Conservation (phyloP, 495 filamentous ascomycete genomes). For the Hypoxylon fragiforme region DNA sequence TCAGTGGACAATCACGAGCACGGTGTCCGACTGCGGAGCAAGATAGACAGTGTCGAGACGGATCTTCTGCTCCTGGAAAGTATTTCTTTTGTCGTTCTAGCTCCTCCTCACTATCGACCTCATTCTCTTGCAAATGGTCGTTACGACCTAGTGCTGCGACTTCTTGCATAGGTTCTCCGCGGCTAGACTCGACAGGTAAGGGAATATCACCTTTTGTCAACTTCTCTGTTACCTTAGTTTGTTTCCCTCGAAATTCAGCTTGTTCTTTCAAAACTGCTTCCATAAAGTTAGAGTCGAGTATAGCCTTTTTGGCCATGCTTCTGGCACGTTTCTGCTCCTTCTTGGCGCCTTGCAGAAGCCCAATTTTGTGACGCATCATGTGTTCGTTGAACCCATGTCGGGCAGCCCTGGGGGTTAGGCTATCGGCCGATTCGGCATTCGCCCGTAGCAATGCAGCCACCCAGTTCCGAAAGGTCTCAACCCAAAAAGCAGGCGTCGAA, state of each 20-base stretch:
- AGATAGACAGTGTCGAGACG: constrained; percentile 39
- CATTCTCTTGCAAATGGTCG: background rate
- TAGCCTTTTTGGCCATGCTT: constrained; percentile 8
- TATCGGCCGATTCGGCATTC: constrained; percentile 9
- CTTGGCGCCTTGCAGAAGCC: constrained; percentile 18
- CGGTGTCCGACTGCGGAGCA: constrained; percentile 45
- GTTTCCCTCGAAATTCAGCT: background rate
- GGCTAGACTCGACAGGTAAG: background rate
- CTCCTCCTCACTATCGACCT: constrained; percentile 23
- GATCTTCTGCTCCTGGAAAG: constrained; percentile 41
- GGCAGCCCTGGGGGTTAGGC: constrained; percentile 20
- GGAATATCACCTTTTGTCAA: background rate
- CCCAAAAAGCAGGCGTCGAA: background rate
- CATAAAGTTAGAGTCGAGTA: constrained; percentile 8
- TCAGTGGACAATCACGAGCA: constrained; percentile 36
- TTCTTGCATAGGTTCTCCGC: background rate
- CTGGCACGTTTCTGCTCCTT: constrained; percentile 5
- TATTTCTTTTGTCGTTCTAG: constrained; percentile 38
- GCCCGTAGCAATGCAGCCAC: constrained; percentile 12
- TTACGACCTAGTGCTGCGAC: background rate
- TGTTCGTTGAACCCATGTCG: constrained; percentile 17
- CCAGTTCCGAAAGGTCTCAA: constrained; percentile 6
- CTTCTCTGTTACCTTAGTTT: background rate
- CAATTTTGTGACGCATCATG: constrained; percentile 6
- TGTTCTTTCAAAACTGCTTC: constrained; percentile 13